These are phyloP conservation scores for Sisymbrium altissimum DNA, from an alignment of 345 rosid genomes.

Conservation along the genomic window DNA sequence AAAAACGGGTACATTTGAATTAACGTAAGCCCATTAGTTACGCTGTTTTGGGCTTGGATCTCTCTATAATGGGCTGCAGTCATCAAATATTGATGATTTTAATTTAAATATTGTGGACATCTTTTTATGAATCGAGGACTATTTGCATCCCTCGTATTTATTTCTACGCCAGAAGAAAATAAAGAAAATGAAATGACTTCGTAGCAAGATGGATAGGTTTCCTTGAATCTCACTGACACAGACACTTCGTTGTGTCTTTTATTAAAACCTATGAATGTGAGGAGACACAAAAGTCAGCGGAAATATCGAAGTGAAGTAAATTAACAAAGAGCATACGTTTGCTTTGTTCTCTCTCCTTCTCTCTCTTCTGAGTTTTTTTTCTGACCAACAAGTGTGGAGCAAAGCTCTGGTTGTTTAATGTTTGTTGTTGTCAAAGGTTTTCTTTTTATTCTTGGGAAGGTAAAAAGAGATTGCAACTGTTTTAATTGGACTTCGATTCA, in stretches of 20 bases:
- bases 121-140: not conserved
- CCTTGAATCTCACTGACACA: conserved; percentile 24
- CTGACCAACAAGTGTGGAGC: conserved; percentile 38
- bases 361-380: not conserved
- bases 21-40: conserved; percentile 12
- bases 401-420: conserved; percentile 25
- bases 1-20: not conserved
- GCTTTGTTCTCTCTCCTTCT: not conserved
- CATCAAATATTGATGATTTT: not conserved
- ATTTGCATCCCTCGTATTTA: not conserved
- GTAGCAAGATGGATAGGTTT: conserved; percentile 15
- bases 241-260: conserved; percentile 28
- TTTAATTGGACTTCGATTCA: conserved; percentile 8
- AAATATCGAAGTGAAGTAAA: conserved; percentile 12
- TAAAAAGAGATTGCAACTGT: conserved; percentile 24
- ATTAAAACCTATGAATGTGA: conserved; percentile 19
- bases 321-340: conserved; percentile 8
- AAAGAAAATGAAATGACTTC: not conserved
- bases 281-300: conserved; percentile 30
- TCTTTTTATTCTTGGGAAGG: conserved; percentile 17
- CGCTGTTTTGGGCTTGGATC: not conserved
- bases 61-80: not conserved
- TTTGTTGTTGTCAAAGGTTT: conserved; percentile 23
- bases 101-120: not conserved
- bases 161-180: not conserved